Base-by-base conservation (phyloP, 225 moss, liverwort and hornwort genomes). In the Pseudoscleropodium purum region DNA sequence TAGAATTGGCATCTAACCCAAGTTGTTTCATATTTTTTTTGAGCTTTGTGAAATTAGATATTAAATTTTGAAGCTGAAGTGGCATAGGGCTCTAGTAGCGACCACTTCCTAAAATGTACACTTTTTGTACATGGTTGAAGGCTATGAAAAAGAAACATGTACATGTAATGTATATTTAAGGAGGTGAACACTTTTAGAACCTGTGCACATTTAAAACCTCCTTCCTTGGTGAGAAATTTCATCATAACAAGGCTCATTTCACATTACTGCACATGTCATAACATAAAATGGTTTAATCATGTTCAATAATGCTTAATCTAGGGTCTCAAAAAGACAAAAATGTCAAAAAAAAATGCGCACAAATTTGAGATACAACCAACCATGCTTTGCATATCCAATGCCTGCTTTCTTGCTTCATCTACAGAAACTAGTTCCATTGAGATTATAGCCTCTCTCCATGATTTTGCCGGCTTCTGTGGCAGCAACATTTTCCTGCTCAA, bases 401-500 rank as follows among this genome's bases (percentile, higher is more conserved):
- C 52, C 7, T 36, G 8, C 8, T 47, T 47, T 47, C 47, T 75
- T 74, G 31, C 51, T 4, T 15, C 49, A 36, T 52, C 54, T 24
- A 52, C 23, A 77, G 36, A 78, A 78, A 15, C 5, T 36, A 54
- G 36, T 54, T 78, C 24, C 77, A 34, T 23, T 77, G 77, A 77
- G 34, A 77, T 13, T 77, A 51, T 43, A 31, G 47, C 60, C 11
- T 60, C 24, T 33, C 75, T 51, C 0, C 33, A 21, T 52, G 37
- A 56, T 37, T 75, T 74, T 61, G 1, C 47, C 1, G 75, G 30
- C 45, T 27, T 61, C 15, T 41, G 15, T 81, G 77, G 89, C 94
- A 97, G 96, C 94, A 97, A 97, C 83, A 96, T 96, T 66, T 97
- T 94, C 90, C 82, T 97, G 87, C 91, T 97, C 74, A 96, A 94